A percentile compares a stretch with the other conserved stretches of the same genome.
Conservation (phyloP, 2,329 filamentous ascomycete species). For the Cyphellophora europaea region DNA sequence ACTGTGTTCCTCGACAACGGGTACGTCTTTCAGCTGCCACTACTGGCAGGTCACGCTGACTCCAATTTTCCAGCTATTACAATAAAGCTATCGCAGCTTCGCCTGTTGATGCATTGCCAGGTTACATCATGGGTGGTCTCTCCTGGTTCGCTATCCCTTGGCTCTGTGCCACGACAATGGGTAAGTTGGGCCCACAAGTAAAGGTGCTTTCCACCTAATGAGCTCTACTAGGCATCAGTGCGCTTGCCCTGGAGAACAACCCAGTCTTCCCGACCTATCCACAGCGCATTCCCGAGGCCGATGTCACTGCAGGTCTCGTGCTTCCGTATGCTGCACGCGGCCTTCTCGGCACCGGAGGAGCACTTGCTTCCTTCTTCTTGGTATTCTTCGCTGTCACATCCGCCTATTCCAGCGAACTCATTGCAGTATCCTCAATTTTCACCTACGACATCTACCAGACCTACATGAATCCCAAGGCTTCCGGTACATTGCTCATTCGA, state of each 20-base stretch:
- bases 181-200: too few relatives aligned
- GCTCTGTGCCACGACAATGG: constrained; percentile 80
- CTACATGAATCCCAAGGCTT: constrained; percentile 69
- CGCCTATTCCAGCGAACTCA: constrained; percentile 70
- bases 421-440: constrained; percentile 77
- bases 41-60: too few relatives aligned
- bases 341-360: constrained; percentile 69
- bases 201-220: too few relatives aligned
- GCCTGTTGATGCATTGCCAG: constrained; percentile 74
- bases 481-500: constrained; percentile 65
- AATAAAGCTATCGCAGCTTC: constrained; percentile 86
- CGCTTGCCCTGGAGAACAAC: constrained; percentile 67
- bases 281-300: too few relatives aligned
- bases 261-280: constrained; percentile 45
- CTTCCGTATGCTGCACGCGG: constrained; percentile 77
- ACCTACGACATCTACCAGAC: constrained; percentile 84
- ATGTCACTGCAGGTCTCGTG: constrained; percentile 74
- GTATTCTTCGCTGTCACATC: constrained; percentile 86
- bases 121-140: constrained; percentile 77
- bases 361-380: constrained; percentile 65
- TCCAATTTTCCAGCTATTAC: constrained; percentile 51
- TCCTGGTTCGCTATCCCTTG: constrained; percentile 89
- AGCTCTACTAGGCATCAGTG: too few relatives aligned
- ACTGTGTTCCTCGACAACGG: constrained; percentile 77
- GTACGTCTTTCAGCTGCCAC: background rate